Conservation (phyloP, 441 rosid genomes). For the Raphanus hybrid region DNA sequence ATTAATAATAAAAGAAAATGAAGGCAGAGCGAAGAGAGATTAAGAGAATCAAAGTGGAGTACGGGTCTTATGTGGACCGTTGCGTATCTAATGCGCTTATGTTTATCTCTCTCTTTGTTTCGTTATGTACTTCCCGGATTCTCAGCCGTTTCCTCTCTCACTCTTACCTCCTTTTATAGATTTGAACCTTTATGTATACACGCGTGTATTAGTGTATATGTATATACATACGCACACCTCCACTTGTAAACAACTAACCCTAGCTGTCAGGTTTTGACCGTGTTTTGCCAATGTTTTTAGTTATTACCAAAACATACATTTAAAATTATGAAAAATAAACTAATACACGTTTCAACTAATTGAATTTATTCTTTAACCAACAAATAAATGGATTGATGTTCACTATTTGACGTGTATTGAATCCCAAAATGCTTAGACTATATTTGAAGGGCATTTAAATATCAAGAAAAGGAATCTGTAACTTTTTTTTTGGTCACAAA, state of each 20-base stretch:
- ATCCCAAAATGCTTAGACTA: not conserved
- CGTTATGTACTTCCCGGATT: slow-evolving; percentile 24
- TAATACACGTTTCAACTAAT: not conserved
- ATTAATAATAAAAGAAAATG: not conserved
- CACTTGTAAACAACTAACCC: slow-evolving; percentile 29
- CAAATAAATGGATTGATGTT: not conserved
- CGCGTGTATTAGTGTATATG: slow-evolving; percentile 10
- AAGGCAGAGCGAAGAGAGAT: slow-evolving; percentile 3
- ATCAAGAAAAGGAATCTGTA: not conserved
- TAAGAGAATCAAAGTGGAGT: slow-evolving; percentile 34
- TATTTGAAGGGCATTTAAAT: not conserved
- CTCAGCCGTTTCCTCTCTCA: slow-evolving; percentile 17
- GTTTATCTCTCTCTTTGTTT: not conserved
- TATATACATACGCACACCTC: not conserved
- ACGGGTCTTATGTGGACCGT: slow-evolving; percentile 45
- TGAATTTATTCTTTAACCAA: not conserved
- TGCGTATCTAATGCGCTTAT: slow-evolving; percentile 26
- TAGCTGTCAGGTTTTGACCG: slow-evolving; percentile 38
- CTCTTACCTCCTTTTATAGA: slow-evolving; percentile 40
- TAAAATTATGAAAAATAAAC: not conserved
- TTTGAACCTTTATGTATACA: slow-evolving; percentile 21
- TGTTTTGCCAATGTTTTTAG: not conserved
- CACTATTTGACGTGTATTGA: not conserved
- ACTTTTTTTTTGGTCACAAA: too few species aligned
- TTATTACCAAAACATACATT: not conserved